Evolutionary conservation across 345 rosid species (phyloP), one percentile per base, ranked within the genome.

Genomic region (Capsella bursapastoris): DNA sequence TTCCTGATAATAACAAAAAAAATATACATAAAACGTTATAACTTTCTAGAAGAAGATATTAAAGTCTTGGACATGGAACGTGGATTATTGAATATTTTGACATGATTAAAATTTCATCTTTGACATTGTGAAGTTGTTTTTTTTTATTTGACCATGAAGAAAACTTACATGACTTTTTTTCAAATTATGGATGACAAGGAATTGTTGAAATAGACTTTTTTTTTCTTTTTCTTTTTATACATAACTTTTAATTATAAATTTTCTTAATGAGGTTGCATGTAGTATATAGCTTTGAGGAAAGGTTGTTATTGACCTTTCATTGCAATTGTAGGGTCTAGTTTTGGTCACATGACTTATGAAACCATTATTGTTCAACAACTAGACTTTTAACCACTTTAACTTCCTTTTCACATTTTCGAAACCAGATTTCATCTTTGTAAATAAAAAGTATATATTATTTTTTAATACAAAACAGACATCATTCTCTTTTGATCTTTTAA

Each of bases 1-100:
- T 63, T 92, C 96, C 98, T 92, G 78, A 14, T 15, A 8, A 51
- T 4, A 25, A 28, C 50, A 64, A 51, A 38, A 11, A 16, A 41
- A 0, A 45, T 16, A 48, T 44, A 14, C 40, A 29, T 29, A 12
- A 40, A 31, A 18, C 13, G 6, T 55, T 6, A 2, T 18, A 18
- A 18, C 3, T 65, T 64, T 70, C 25, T 44, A 53, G 44, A 68
- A 52, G 43, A 31, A 3, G 48, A n/a, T 14, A 32, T 18, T 50
- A 44, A 64, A 58, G 47, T 68, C 53, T 11, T 38, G 34, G 66
- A 41, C 66, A 58, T 38, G 48, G 11, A 13, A 74, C 25, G 55
- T 43, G 56, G 29, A 31, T 32, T 22, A 22, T 56, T 65, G 4
- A 13, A 44, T 73, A 12, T 9, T 9, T 64, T 31, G 1, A 64